These are phyloP conservation scores for Lactarius psammicola DNA, from an alignment of 768 basidiomycete genomes.

Conservation along the genomic window DNA sequence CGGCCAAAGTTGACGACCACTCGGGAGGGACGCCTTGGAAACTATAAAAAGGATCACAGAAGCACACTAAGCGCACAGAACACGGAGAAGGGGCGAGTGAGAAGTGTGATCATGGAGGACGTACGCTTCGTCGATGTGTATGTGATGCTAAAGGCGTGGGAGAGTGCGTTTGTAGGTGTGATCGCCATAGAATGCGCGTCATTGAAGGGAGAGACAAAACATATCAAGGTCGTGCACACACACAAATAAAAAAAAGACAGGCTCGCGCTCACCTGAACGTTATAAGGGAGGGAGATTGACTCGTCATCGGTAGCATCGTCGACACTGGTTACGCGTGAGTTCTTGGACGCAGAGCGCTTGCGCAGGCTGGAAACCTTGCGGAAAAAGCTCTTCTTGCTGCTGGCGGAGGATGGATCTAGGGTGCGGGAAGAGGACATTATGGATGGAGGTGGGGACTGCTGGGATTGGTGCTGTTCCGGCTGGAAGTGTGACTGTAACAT, in stretches of 20 bases:
- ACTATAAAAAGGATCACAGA: conserved; percentile 6
- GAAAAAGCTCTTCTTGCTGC: conserved; percentile 23
- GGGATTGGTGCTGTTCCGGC: neutral
- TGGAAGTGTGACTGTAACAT: neutral
- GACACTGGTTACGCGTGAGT: neutral
- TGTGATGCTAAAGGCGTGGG: conserved; percentile 20
- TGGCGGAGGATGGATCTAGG: neutral
- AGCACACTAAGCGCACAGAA: too few species aligned
- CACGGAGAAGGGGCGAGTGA: neutral
- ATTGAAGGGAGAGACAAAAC: neutral
- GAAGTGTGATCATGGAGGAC: neutral
- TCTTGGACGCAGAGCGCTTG: conserved; percentile 25
- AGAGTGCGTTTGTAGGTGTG: too few species aligned
- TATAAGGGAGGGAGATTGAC: conserved; percentile 27
- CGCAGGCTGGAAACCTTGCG: conserved; percentile 23
- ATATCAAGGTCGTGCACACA: neutral
- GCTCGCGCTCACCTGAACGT: conserved; percentile 26
- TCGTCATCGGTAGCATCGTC: conserved; percentile 19
- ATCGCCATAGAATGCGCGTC: neutral
- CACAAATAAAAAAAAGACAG: too few species aligned
- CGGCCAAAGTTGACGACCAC: conserved; percentile 23
- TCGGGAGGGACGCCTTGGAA: conserved; percentile 26
- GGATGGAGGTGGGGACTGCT: conserved; percentile 9
- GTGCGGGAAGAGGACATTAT: neutral
- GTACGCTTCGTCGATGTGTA: conserved; percentile 29